phyloP scores from a whole-genome alignment of 169 alveolate species.

The Plasmodium sp. region DNA sequence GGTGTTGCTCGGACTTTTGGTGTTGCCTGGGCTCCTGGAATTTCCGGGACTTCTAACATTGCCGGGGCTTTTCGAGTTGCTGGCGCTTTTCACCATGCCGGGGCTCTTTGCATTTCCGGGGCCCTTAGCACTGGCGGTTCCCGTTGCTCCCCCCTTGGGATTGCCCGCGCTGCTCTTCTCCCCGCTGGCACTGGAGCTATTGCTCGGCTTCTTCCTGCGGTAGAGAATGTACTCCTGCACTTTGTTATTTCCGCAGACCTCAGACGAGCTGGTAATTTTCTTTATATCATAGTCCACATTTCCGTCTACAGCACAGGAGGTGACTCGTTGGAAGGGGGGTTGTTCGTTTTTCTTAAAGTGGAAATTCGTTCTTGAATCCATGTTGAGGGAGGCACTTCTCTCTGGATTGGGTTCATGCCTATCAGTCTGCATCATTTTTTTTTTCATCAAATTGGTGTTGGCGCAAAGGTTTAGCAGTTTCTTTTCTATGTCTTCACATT shows the following conservation, averaged over 20 bases:
- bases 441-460: slow-evolving; percentile 6
- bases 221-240: slow-evolving; percentile 60
- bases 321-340: neutral
- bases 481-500: slow-evolving; percentile 46
- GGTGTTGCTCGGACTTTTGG: neutral
- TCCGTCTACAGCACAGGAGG: neutral
- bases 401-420: neutral
- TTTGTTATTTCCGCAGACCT: slow-evolving; percentile 28
- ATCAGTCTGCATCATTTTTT: neutral
- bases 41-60: neutral
- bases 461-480: slow-evolving; percentile 28
- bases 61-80: neutral
- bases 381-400: neutral
- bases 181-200: neutral
- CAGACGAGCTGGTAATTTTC: slow-evolving; percentile 39
- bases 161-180: neutral
- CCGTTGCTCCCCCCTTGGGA: neutral
- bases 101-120: neutral
- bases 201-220: slow-evolving; percentile 21
- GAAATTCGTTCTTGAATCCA: neutral
- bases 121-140: neutral
- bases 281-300: slow-evolving; percentile 56
- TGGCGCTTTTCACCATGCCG: neutral
- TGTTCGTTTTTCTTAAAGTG: neutral
- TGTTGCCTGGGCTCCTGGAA: neutral